Evolutionary conservation across 78 protist genomes (phyloP).

Genomic region (Speleostelium caveatum): DNA sequence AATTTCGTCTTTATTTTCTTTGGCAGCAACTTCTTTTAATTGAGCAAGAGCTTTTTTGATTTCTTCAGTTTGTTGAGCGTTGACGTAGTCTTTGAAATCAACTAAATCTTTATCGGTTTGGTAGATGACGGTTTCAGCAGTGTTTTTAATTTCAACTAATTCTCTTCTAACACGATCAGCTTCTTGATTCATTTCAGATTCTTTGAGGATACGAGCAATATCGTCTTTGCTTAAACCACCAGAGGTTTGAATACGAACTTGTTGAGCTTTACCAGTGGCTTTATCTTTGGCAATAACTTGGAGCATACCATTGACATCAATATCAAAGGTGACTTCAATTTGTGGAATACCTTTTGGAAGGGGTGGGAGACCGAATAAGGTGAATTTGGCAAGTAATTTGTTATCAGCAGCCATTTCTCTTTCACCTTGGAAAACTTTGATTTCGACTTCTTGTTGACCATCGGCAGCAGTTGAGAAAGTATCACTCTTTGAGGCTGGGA

Average conservation of each 20-base stretch:
- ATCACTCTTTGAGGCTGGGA: constrained; percentile 95
- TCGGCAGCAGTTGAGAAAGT: constrained; percentile 99
- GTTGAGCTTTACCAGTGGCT: constrained; percentile 96
- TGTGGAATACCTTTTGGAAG: constrained; percentile 92
- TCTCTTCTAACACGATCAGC: constrained; percentile 69
- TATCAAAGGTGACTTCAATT: constrained; percentile 85
- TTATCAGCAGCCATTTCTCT: constrained; percentile 98
- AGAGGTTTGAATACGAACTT: constrained; percentile 91
- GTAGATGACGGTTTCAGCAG: constrained; percentile 64
- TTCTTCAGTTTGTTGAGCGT: constrained; percentile 56
- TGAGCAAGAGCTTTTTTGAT: constrained; percentile 22
- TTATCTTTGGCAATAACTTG: constrained; percentile 93
- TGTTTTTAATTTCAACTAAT: constrained; percentile 72
- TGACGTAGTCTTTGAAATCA: constrained; percentile 69
- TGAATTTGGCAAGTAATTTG: constrained; percentile 96
- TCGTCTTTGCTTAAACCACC: constrained; percentile 97
- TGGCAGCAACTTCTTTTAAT: constrained; percentile 22
- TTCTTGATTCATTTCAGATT: constrained; percentile 92
- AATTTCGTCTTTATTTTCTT: constrained; percentile 31
- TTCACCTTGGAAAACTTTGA: constrained; percentile 99
- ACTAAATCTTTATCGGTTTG: constrained; percentile 57
- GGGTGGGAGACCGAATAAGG: constrained; percentile 97
- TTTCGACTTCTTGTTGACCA: constrained; percentile 98
- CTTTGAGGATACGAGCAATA: constrained; percentile 95
- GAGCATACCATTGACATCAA: constrained; percentile 85